Evolutionary conservation across 176 grass and related monocot species (phyloP).

Genomic region (Puccinellia tenuiflora): DNA sequence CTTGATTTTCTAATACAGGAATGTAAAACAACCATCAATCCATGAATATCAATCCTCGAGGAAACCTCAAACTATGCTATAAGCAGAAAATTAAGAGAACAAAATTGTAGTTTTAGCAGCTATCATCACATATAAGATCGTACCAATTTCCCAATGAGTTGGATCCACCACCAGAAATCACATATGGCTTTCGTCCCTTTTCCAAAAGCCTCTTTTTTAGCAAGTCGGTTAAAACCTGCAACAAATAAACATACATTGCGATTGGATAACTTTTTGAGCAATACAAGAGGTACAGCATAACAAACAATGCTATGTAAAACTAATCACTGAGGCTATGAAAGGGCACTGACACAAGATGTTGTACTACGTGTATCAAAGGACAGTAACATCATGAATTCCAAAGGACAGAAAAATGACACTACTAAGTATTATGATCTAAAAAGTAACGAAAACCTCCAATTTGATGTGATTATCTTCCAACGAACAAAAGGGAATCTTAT

Average conservation of each 20-base stretch:
- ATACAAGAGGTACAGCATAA: not conserved
- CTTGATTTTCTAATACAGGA: no score
- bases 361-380: no score
- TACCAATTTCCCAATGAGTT: slow-evolving; percentile 92
- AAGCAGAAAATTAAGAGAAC: not conserved
- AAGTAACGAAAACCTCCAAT: not conserved
- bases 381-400: not conserved
- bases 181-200: slow-evolving; percentile 79
- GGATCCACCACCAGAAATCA: slow-evolving; percentile 90
- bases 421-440: not conserved
- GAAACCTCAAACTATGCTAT: slow-evolving; percentile 7
- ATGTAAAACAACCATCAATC: not conserved
- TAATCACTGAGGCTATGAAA: not conserved
- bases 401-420: not conserved
- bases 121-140: not conserved
- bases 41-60: not conserved
- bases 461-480: not conserved
- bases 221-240: slow-evolving; percentile 65
- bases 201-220: slow-evolving; percentile 65
- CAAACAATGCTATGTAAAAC: not conserved
- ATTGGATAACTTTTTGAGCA: not conserved
- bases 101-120: not conserved
- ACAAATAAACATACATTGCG: not conserved
- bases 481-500: not conserved
- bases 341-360: no score